Evolutionary conservation across 768 basidiomycete genomes (phyloP).

Genomic region (Tricholoma matsutake): DNA sequence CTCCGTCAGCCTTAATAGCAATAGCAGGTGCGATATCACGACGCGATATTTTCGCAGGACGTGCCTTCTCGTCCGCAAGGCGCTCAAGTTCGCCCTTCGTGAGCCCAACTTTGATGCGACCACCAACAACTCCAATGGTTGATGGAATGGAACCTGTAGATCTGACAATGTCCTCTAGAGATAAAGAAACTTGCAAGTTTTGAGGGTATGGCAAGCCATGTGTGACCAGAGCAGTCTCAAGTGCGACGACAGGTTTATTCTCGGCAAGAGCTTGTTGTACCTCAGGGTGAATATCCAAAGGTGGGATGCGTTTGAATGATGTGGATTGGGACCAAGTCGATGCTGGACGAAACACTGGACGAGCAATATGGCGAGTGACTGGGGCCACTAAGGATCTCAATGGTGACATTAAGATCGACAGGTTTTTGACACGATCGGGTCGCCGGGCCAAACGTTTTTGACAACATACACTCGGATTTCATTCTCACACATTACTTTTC

Average conservation of each 20-base stretch:
- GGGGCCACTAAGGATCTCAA: not conserved
- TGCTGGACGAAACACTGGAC: not conserved
- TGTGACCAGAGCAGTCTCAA: slow-evolving; percentile 90
- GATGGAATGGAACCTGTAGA: slow-evolving; percentile 80
- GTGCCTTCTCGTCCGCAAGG: slow-evolving; percentile 52
- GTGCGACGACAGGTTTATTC: slow-evolving; percentile 73
- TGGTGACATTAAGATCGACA: not conserved
- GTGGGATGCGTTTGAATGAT: slow-evolving; percentile 23
- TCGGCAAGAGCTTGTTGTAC: slow-evolving; percentile 74
- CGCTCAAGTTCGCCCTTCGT: slow-evolving; percentile 58
- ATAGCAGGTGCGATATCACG: slow-evolving; percentile 80
- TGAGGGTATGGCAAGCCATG: slow-evolving; percentile 87
- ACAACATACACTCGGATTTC: not conserved
- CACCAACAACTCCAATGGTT: slow-evolving; percentile 82
- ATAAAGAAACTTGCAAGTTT: slow-evolving; percentile 67
- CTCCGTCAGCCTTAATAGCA: slow-evolving; percentile 67
- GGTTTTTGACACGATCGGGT: not conserved
- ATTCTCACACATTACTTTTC: not conserved
- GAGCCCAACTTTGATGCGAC: slow-evolving; percentile 86
- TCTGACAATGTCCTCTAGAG: slow-evolving; percentile 73
- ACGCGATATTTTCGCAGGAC: slow-evolving; percentile 67
- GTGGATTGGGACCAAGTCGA: slow-evolving; percentile 1
- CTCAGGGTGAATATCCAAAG: slow-evolving; percentile 77
- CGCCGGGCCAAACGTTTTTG: not conserved
- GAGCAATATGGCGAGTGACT: not conserved